Base-by-base conservation (phyloP, 306 rosid species). In the Morella rubra region DNA sequence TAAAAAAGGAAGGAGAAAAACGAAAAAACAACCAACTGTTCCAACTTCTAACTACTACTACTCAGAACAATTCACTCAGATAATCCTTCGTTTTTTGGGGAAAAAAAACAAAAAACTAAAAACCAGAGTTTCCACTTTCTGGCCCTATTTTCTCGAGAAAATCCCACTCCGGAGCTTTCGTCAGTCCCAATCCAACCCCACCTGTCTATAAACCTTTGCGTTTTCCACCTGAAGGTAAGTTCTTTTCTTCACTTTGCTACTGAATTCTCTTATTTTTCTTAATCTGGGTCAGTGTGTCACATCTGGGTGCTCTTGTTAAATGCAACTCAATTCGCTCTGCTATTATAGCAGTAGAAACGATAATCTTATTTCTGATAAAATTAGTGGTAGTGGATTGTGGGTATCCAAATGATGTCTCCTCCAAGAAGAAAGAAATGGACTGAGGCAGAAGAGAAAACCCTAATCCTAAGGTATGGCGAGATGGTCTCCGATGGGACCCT, bases 351-450 rank as follows among this genome's bases (percentile, higher is more conserved):
- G 14, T 58, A 8, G 40, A 1, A 58, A 8, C 18, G 18, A 10
- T 4, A 22, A 58, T 58, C 64, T 58, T 8, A 10, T 58, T 22
- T n/a, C 24, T 1, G 64, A 22, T 19, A 9, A 22, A 58, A 7
- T 58, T 22, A 20, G 2, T 22, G 60, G 41, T 5, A 44, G 10
- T 41, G 71, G 74, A 74, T 14, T 27, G 77, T 76, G 72, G 73
- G 66, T 45, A 53, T 51, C 83, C 55, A 71, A 69, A 87, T 87
- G 91, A 89, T 95, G 92, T 83, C 91, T 69, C 89, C 92, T 67
- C 91, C 93, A 1, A 85, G 97, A 79, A 85, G 98, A 82, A 95
- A 95, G 92, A 95, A 95, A 82, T 95, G 98, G 98, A 95, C 93
- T 14, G 98, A 95, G 81, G 92, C 91, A 14, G 97, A 95, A 78